Conservation (phyloP, 1,139 yeast species). For the Meyerozyma smithsonii region DNA sequence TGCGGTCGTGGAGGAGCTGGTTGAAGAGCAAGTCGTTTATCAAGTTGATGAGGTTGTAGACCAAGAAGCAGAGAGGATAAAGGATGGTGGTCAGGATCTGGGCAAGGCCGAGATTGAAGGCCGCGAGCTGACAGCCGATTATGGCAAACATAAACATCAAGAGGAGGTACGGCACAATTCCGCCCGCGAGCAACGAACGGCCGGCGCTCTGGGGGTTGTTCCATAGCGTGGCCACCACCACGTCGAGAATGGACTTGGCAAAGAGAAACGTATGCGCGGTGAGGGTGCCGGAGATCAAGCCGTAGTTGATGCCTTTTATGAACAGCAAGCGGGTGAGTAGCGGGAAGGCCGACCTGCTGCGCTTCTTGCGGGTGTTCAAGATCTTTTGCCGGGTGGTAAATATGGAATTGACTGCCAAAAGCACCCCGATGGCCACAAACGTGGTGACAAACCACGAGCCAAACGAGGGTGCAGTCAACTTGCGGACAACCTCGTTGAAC, state of each 20-base stretch:
- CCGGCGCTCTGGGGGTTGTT: slow-evolving; percentile 22
- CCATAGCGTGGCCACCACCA: slow-evolving; percentile 45
- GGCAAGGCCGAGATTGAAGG: slow-evolving; percentile 70
- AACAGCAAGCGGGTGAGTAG: slow-evolving; percentile 17
- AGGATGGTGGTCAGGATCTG: slow-evolving; percentile 72
- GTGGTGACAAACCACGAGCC: slow-evolving; percentile 38
- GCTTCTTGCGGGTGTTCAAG: slow-evolving; percentile 5
- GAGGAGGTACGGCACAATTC: slow-evolving; percentile 42
- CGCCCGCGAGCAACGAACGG: slow-evolving; percentile 17
- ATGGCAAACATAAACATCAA: slow-evolving; percentile 57
- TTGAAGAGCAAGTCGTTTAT: slow-evolving; percentile 67
- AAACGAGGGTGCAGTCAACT: slow-evolving; percentile 25
- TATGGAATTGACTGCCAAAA: slow-evolving; percentile 21
- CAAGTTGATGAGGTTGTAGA: slow-evolving; percentile 71
- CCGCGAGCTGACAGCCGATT: slow-evolving; percentile 70
- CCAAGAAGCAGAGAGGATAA: slow-evolving; percentile 82
- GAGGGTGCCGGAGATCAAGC: slow-evolving; percentile 69
- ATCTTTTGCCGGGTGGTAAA: slow-evolving; percentile 4
- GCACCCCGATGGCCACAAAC: slow-evolving; percentile 22
- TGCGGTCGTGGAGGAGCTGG: slow-evolving; percentile 32
- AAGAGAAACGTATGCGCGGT: slow-evolving; percentile 83
- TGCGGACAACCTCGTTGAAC: slow-evolving; percentile 23
- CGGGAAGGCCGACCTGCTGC: slow-evolving; percentile 3
- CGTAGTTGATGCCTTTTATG: slow-evolving; percentile 55
- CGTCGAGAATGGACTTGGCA: slow-evolving; percentile 81